Evolutionary conservation across 176 grass and related monocot genomes (phyloP).

Genomic region (Alopecurus myosuroides): DNA sequence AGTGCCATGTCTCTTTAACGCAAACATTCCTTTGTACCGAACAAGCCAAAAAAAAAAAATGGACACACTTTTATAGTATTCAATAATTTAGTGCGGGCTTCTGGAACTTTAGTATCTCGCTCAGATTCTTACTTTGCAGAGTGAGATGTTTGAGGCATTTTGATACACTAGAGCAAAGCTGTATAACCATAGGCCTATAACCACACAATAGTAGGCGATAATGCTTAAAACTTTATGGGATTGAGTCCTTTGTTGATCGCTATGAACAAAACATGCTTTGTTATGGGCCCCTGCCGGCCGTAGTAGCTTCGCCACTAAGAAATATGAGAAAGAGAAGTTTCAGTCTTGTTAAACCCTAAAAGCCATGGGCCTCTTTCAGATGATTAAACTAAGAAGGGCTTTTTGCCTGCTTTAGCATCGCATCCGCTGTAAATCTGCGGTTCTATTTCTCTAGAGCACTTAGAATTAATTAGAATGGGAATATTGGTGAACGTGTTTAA

Average conservation of each 20-base stretch:
- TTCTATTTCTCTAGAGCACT: background rate
- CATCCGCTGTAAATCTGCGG: background rate
- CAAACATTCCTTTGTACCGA: background rate
- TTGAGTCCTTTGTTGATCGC: background rate
- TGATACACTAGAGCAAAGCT: background rate
- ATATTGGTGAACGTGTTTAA: background rate
- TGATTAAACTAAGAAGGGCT: background rate
- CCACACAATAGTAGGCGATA: background rate
- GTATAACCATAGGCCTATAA: background rate
- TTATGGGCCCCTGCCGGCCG: background rate
- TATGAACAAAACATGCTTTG: background rate
- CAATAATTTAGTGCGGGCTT: background rate
- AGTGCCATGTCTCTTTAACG: background rate
- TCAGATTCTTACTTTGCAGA: background rate
- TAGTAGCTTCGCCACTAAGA: constrained; percentile 46
- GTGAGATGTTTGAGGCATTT: background rate
- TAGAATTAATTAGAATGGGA: constrained; percentile 1
- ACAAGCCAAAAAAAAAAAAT: background rate
- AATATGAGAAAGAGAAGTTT: background rate
- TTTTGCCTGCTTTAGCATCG: background rate
- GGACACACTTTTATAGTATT: background rate
- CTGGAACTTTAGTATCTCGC: background rate
- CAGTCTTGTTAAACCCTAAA: constrained; percentile 10
- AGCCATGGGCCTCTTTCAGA: background rate
- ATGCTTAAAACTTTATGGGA: background rate